Percentiles rank a stretch among this genome's conserved stretches.
Conservation (phyloP, 768 basidiomycete species). For the Kockovaella imperatae region DNA sequence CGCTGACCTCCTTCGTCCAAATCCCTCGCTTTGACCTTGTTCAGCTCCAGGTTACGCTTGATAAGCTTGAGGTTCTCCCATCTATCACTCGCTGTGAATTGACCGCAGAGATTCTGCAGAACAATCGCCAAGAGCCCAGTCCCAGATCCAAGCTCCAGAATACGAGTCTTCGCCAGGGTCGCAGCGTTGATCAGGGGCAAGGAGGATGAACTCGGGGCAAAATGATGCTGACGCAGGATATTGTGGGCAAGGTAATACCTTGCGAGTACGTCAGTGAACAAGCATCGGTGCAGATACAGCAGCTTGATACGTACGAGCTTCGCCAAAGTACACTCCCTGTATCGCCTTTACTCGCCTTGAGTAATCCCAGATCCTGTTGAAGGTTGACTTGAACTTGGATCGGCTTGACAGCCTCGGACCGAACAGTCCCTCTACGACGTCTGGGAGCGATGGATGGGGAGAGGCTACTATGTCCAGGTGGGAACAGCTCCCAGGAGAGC, state of each 20-base stretch:
- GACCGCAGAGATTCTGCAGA: slow-evolving; percentile 18
- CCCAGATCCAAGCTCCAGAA: slow-evolving; percentile 41
- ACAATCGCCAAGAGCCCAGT: slow-evolving; percentile 39
- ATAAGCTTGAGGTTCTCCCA: slow-evolving; percentile 39
- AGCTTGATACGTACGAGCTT: slow-evolving; percentile 23
- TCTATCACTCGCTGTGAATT: slow-evolving; percentile 32
- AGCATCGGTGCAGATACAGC: neutral
- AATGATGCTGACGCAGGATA: slow-evolving; percentile 24
- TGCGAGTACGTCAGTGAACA: neutral
- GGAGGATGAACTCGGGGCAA: slow-evolving; percentile 6
- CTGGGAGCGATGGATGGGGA: neutral
- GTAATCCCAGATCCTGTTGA: slow-evolving; percentile 36
- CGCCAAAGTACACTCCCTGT: slow-evolving; percentile 44
- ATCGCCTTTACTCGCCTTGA: slow-evolving; percentile 39
- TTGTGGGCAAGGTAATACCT: slow-evolving; percentile 30
- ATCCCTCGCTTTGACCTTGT: slow-evolving; percentile 5
- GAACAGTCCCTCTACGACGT: neutral
- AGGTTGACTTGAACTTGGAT: slow-evolving; percentile 15
- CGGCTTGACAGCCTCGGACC: neutral
- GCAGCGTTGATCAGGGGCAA: slow-evolving; percentile 14
- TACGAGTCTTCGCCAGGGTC: slow-evolving; percentile 1
- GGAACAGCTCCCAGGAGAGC: slow-evolving; percentile 23
- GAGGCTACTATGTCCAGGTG: neutral
- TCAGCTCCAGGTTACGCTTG: slow-evolving; percentile 31
- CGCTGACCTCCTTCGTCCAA: neutral